phyloP scores from a whole-genome alignment of 2,329 filamentous ascomycete species.

The Tolypocladium cylindrosporum region DNA sequence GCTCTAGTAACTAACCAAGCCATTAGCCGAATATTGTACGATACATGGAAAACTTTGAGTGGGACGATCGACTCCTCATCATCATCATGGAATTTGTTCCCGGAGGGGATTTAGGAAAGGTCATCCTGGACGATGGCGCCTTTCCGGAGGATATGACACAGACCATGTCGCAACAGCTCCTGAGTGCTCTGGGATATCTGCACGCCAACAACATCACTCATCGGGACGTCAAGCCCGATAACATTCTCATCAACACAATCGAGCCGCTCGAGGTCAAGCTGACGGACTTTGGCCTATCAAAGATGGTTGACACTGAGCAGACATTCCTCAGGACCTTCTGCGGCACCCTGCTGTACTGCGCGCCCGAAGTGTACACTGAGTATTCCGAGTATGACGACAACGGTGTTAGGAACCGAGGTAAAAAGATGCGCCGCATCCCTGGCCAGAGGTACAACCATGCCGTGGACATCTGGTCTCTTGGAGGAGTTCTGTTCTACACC shows the following conservation, averaged over 20 bases:
- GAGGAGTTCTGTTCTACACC: constrained; percentile 80
- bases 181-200: constrained; percentile 76
- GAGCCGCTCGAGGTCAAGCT: constrained; percentile 77
- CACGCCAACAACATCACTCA: constrained; percentile 87
- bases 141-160: constrained; percentile 62
- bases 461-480: constrained; percentile 94
- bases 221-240: constrained; percentile 97
- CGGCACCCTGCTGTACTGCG: constrained; percentile 90
- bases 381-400: constrained; percentile 59
- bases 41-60: constrained; percentile 82
- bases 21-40: constrained; percentile 74
- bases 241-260: constrained; percentile 72
- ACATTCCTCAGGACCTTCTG: constrained; percentile 96
- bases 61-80: constrained; percentile 75
- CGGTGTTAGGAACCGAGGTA: constrained; percentile 52
- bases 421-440: constrained; percentile 47
- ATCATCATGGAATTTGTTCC: constrained; percentile 94
- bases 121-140: constrained; percentile 49
- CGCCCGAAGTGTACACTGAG: constrained; percentile 86
- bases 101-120: constrained; percentile 71
- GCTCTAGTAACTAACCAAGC: constrained; percentile 8
- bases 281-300: constrained; percentile 93
- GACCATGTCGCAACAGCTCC: constrained; percentile 63
- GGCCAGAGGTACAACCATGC: constrained; percentile 75
- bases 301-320: constrained; percentile 81